Conservation (phyloP, 2,329 filamentous ascomycete species). For the Hypoxylon sp. region DNA sequence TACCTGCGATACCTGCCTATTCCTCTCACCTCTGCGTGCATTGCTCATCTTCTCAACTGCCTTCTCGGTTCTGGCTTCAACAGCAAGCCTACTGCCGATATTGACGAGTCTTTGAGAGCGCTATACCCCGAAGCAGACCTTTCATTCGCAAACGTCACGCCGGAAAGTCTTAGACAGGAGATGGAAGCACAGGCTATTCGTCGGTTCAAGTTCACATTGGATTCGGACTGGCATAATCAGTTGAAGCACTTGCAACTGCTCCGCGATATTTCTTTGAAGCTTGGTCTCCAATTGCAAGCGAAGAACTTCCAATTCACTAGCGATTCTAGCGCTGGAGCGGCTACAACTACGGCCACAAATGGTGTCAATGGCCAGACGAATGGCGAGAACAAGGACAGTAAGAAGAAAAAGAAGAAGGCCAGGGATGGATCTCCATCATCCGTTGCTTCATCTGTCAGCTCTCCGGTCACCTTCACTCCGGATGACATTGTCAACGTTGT, state of each 20-base stretch:
- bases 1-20: slow-evolving; percentile 85
- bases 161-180: slow-evolving; percentile 76
- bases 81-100: slow-evolving; percentile 80
- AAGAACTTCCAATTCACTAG: slow-evolving; percentile 80
- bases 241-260: slow-evolving; percentile 86
- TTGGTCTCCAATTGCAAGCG: slow-evolving; percentile 88
- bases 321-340: slow-evolving; percentile 52
- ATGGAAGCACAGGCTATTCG: slow-evolving; percentile 79
- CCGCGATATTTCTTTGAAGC: slow-evolving; percentile 88
- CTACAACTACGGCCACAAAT: slow-evolving; percentile 52
- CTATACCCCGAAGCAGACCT: slow-evolving; percentile 88
- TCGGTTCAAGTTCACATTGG: slow-evolving; percentile 83
- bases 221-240: slow-evolving; percentile 74
- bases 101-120: slow-evolving; percentile 79
- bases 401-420: slow-evolving; percentile 74
- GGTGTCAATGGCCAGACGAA: slow-evolving; percentile 60
- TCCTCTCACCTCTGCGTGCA: slow-evolving; percentile 82
- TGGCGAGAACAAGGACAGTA: slow-evolving; percentile 61
- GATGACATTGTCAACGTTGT: slow-evolving; percentile 94
- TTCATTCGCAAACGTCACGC: slow-evolving; percentile 83
- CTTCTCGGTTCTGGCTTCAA: slow-evolving; percentile 85
- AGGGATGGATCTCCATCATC: slow-evolving; percentile 68
- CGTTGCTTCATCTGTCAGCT: slow-evolving; percentile 59
- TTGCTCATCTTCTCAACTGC: slow-evolving; percentile 94
- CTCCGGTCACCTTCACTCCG: slow-evolving; percentile 76